Base-by-base conservation (phyloP, 768 basidiomycete species). In the Suillus discolor region DNA sequence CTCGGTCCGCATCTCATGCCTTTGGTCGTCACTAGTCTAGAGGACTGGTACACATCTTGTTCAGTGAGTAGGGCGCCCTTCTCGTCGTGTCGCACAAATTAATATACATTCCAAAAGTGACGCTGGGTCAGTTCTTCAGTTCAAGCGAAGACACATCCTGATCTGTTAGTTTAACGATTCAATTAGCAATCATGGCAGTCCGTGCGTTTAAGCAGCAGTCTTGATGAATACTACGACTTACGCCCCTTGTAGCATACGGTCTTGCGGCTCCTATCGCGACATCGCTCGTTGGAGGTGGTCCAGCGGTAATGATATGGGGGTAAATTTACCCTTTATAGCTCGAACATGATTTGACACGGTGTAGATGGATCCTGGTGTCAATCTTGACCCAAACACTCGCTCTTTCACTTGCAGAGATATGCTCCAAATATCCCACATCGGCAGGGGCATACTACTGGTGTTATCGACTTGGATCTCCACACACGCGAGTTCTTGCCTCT, bases 391-490 rank as follows among this genome's bases (percentile, higher is more conserved):
- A 83, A 65, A 73, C 80, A 0, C 78, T 88, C 11, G 84, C 86
- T 0, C 73, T 84, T 3, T 88, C 87, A 5, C 75, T 88, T 5
- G 87, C 82, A 0, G 87, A 88, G 71, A 85, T 87, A 39, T 84
- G 84, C 53, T 85, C 87, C 4, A 84, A 84, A 66, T 88, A 86
- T 67, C 87, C 87, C 0, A 88, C 86, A 3, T 85, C 86, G 0
- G 86, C 86, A 0, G 87, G 87, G 16, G 84, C 87, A 1, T 88
- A 87, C 69, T 88, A 90, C 68, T 90, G 89, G 89, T 84, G 85
- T 54, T 89, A 85, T 68, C 83, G 85, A 53, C 78, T 90, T 15
- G 83, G 85, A 0, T 81, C 87, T 3, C 84, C 87, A 0, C 79
- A 76, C 59, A 82, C 80, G 63, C 79, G 84, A 62, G 74, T 88